These are phyloP conservation scores for Didymosphaeria variabile DNA, from an alignment of 2,329 filamentous ascomycete genomes.

Conservation along the genomic window DNA sequence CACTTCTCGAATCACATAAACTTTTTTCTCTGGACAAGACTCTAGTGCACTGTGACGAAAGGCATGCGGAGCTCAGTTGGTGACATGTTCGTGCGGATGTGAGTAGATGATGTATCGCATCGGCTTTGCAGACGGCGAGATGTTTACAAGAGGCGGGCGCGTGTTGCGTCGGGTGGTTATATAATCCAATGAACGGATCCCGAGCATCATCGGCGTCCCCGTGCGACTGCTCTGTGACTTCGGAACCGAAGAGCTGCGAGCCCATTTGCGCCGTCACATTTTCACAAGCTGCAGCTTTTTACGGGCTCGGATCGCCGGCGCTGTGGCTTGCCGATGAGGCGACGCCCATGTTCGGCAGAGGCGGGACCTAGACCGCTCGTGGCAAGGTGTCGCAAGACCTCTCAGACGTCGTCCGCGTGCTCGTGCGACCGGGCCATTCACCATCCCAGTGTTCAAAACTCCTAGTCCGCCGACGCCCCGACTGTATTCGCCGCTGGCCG, in stretches of 20 bases:
- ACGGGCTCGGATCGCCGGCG: conserved; percentile 8
- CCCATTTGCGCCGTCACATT: too few relatives aligned
- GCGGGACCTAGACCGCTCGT: conserved; percentile 1
- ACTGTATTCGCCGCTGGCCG: neutral
- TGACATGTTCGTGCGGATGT: neutral
- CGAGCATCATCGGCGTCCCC: too few relatives aligned
- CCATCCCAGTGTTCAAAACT: neutral
- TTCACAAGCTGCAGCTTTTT: too few relatives aligned
- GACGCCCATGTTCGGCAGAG: neutral
- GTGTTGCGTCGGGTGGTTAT: too few relatives aligned
- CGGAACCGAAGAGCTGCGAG: too few relatives aligned
- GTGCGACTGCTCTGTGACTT: too few relatives aligned
- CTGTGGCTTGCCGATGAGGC: neutral
- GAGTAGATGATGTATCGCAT: too few relatives aligned
- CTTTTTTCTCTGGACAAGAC: neutral
- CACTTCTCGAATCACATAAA: conserved; percentile 1
- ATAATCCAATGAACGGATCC: too few relatives aligned
- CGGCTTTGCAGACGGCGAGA: too few relatives aligned
- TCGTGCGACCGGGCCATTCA: neutral
- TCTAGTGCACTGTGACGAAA: neutral
- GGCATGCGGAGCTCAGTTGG: too few relatives aligned
- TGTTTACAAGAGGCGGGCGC: too few relatives aligned
- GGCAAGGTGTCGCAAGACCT: conserved; percentile 6
- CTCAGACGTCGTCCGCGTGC: conserved; percentile 1
- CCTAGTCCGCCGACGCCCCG: too few relatives aligned